phyloP scores from a whole-genome alignment of 2,329 filamentous ascomycete genomes.

The Trichoderma sp. region DNA sequence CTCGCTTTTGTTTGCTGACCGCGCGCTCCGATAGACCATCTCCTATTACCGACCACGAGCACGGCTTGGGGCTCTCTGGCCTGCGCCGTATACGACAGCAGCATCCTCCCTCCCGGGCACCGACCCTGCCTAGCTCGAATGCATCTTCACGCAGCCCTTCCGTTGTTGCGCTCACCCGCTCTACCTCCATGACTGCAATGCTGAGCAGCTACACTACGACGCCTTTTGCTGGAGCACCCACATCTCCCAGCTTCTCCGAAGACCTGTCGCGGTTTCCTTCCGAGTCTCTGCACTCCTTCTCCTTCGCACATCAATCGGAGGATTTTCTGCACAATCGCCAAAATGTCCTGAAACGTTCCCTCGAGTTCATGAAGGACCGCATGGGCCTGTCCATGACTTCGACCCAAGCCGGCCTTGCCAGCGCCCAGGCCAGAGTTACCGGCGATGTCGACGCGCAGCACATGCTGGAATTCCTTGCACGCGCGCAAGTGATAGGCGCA shows the following conservation, averaged over 20 bases:
- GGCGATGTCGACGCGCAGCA: constrained; percentile 86
- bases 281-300: constrained; percentile 97
- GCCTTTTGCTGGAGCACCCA: constrained; percentile 61
- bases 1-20: constrained; percentile 31
- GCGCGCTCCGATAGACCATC: constrained; percentile 62
- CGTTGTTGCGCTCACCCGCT: constrained; percentile 59
- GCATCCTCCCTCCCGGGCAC: constrained; percentile 61
- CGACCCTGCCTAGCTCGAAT: constrained; percentile 64
- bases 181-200: constrained; percentile 70
- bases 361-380: constrained; percentile 95
- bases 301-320: constrained; percentile 93
- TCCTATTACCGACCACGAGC: constrained; percentile 82
- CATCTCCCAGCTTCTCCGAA: constrained; percentile 78
- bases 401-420: constrained; percentile 73
- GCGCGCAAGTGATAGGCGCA: constrained; percentile 74
- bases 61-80: constrained; percentile 81
- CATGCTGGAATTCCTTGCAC: constrained; percentile 85
- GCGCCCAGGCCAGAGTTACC: constrained; percentile 77
- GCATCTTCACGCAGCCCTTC: constrained; percentile 64
- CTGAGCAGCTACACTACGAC: constrained; percentile 58
- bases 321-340: constrained; percentile 90
- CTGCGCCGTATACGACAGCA: constrained; percentile 93
- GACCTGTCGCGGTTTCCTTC: constrained; percentile 91
- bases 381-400: constrained; percentile 72
- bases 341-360: constrained; percentile 87